Evolutionary conservation across 768 basidiomycete genomes (phyloP), one percentile per base, ranked within the genome.

Genomic region (Leccinum uliginosum): DNA sequence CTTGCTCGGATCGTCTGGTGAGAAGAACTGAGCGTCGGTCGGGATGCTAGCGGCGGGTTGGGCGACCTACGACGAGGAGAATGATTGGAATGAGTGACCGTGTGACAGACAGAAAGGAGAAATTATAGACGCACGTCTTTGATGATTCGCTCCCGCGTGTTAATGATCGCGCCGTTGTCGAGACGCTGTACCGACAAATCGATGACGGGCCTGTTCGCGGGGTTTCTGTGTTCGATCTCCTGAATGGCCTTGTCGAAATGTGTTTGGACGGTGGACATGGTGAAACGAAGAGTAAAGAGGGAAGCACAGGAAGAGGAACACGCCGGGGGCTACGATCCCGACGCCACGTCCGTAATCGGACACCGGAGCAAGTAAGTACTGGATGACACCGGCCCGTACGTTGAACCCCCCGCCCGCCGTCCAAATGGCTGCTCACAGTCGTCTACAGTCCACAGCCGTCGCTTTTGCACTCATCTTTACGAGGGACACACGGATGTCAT

Each of bases 1-100:
- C 62, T 86, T 86, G n/a, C 74, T 74, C 19, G 76, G 78, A 64
- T 86, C 86, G 46, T 76, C 72, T 27, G 77, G 75, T 50, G 88
- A 85, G 76, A 85, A 93, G 74, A 93, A 85, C 60, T 93, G 83
- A 15, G 79, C 82, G 59, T 91, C 86, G 4, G 83, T 83, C 0
- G 90, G 91, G 50, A 78, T 78, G 59, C 75, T 68, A 54, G 80
- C 73, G 2, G 82, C 85, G 14, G 89, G 91, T 23, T 77, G 82
- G 58, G 80, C 80, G n/a, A 92, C 88, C 89, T 91, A 38, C 29
- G 11, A 35, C 35, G 30, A 10, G 53, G 43, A 17, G 19, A 19
- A 0, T 54, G 34, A 64, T 38, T 26, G 45, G 35, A 1, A n/a
- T n/a, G 35, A 38, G n/a, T 38, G 7, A 12, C 10, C 10, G 10